phyloP scores from a whole-genome alignment of 2,329 filamentous ascomycete genomes.

The Sarocladiaceae sp. region DNA sequence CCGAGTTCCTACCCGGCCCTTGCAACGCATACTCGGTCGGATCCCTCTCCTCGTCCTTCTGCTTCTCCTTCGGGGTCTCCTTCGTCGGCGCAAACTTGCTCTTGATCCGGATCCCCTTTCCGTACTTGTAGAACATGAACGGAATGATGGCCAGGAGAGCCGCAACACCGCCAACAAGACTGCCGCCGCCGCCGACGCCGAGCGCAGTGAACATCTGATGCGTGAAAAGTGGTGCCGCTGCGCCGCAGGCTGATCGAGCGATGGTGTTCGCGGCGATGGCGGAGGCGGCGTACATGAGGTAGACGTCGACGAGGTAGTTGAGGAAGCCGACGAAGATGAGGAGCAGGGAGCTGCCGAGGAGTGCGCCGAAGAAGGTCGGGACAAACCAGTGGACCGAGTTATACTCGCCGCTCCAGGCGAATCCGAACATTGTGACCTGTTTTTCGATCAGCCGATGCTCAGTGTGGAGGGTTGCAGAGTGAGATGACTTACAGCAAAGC shows the following conservation, averaged over 20 bases:
- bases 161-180: conserved; percentile 39
- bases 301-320: conserved; percentile 49
- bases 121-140: conserved; percentile 51
- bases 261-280: conserved; percentile 61
- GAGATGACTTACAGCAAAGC: conserved; percentile 26
- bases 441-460: not conserved
- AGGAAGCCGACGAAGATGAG: conserved; percentile 45
- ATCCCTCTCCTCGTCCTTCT: conserved; percentile 9
- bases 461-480: not conserved
- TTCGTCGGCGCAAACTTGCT: conserved; percentile 30
- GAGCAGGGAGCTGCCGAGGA: conserved; percentile 29
- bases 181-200: conserved; percentile 54
- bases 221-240: conserved; percentile 53
- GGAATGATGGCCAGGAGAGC: conserved; percentile 45
- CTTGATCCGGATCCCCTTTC: conserved; percentile 31
- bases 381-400: conserved; percentile 52
- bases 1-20: not conserved
- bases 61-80: conserved; percentile 9
- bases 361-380: conserved; percentile 29
- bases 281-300: conserved; percentile 52
- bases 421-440: conserved; percentile 44
- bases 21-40: not conserved
- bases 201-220: conserved; percentile 54
- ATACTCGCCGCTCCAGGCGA: conserved; percentile 51
- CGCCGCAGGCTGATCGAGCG: conserved; percentile 49